Evolutionary conservation across 129 eudicot genomes (phyloP).

Genomic region (Arctium minus): DNA sequence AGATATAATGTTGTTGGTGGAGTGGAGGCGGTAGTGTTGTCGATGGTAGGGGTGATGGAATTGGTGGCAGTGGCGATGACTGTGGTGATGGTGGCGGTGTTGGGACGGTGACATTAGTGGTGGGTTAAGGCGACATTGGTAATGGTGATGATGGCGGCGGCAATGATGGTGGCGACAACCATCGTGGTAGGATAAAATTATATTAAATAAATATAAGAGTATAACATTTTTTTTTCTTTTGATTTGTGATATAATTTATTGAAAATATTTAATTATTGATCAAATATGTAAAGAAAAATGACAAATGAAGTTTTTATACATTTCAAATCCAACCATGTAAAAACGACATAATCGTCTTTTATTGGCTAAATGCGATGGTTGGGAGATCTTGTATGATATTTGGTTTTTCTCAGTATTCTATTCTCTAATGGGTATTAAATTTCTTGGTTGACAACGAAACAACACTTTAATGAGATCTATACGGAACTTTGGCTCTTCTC

Average conservation of each 20-base stretch:
- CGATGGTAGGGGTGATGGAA: neutral
- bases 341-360: neutral
- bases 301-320: neutral
- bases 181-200: neutral
- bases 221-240: neutral
- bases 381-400: neutral
- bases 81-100: neutral
- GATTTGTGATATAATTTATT: neutral
- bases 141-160: too few relatives aligned
- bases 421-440: neutral
- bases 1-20: neutral
- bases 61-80: neutral
- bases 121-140: too few relatives aligned
- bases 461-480: neutral
- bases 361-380: neutral
- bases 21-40: neutral
- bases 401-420: neutral
- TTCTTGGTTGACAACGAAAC: neutral
- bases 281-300: neutral
- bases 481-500: neutral
- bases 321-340: neutral
- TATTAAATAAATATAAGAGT: too few relatives aligned
- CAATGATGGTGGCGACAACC: neutral
- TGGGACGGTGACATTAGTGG: too few relatives aligned
- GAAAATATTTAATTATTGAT: neutral